These are phyloP conservation scores for Geoglossum cookeanum DNA, from an alignment of 2,329 filamentous ascomycete genomes.

Conservation along the genomic window DNA sequence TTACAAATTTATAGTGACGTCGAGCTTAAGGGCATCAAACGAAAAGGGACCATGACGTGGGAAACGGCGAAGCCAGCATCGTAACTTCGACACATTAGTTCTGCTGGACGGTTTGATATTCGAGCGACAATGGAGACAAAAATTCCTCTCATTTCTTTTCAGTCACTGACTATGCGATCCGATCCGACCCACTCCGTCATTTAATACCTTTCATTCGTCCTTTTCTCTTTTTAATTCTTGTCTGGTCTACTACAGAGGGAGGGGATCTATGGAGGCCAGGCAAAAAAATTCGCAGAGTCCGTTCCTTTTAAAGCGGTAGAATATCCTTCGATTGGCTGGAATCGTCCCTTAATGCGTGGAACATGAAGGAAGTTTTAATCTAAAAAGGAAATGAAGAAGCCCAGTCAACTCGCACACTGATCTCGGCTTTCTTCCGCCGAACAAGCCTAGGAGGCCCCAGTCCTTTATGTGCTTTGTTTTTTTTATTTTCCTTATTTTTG, in stretches of 20 bases:
- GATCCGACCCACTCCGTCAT: not conserved
- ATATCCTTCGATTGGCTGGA: not conserved
- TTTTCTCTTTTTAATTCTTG: not conserved
- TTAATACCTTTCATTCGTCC: not conserved
- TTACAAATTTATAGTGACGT: constrained; percentile 35
- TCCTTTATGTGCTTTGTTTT: no score
- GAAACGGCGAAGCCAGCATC: not conserved
- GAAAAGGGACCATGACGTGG: not conserved
- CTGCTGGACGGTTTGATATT: not conserved
- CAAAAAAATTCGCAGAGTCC: not conserved
- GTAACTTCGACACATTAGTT: not conserved
- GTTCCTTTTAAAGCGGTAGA: not conserved
- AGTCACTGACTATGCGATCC: not conserved
- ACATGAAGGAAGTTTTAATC: no score
- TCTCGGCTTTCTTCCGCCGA: no score
- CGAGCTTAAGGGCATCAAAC: constrained; percentile 43
- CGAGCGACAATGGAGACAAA: not conserved
- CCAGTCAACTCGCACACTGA: no score
- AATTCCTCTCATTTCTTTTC: not conserved
- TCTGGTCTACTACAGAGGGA: not conserved
- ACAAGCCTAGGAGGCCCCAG: no score
- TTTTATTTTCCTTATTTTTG: no score
- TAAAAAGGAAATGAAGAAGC: no score
- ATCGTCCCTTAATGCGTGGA: not conserved
- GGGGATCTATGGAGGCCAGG: not conserved